Conservation (phyloP, 768 basidiomycete genomes). For the Basidioascus undulatus region DNA sequence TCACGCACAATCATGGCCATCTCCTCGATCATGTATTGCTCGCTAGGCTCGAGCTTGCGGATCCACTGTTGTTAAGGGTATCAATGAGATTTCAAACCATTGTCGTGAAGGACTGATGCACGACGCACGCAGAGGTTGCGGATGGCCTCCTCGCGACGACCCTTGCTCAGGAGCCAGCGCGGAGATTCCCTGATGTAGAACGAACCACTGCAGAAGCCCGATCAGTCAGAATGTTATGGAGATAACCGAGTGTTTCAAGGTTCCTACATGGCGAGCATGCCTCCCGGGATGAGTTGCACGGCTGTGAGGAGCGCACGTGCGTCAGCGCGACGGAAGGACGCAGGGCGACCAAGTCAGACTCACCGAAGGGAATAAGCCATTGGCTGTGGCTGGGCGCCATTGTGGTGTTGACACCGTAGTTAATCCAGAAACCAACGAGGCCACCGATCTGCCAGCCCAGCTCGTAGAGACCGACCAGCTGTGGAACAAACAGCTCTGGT, state of each 20-base stretch:
- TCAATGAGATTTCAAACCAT: too few species aligned
- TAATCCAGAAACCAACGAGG: conserved; percentile 21
- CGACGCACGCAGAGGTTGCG: conserved; percentile 13
- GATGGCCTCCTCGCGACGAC: conserved; percentile 11
- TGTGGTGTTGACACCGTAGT: conserved; percentile 8
- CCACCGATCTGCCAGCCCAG: conserved; percentile 28
- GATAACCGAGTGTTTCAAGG: too few species aligned
- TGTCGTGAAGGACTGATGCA: too few species aligned
- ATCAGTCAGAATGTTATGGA: too few species aligned
- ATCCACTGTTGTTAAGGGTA: too few species aligned
- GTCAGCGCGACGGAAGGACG: too few species aligned
- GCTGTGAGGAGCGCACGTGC: too few species aligned
- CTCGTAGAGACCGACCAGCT: conserved; percentile 27
- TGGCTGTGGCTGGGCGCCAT: conserved; percentile 9
- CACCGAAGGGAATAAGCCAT: conserved; percentile 15
- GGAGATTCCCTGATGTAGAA: conserved; percentile 17
- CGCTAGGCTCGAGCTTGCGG: too few species aligned
- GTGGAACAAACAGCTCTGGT: too few species aligned
- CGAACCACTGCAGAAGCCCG: too few species aligned
- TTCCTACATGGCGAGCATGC: too few species aligned
- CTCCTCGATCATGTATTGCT: conserved; percentile 7
- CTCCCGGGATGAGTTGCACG: conserved; percentile 11
- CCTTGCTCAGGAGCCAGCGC: conserved; percentile 10
- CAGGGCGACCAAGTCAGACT: too few species aligned
- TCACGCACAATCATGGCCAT: conserved; percentile 9